A percentile compares a stretch with the other conserved stretches of the same genome.
Evolutionary conservation across 495 filamentous ascomycete species (phyloP).

Genomic region (Pseudomonodictys pantanalensis): DNA sequence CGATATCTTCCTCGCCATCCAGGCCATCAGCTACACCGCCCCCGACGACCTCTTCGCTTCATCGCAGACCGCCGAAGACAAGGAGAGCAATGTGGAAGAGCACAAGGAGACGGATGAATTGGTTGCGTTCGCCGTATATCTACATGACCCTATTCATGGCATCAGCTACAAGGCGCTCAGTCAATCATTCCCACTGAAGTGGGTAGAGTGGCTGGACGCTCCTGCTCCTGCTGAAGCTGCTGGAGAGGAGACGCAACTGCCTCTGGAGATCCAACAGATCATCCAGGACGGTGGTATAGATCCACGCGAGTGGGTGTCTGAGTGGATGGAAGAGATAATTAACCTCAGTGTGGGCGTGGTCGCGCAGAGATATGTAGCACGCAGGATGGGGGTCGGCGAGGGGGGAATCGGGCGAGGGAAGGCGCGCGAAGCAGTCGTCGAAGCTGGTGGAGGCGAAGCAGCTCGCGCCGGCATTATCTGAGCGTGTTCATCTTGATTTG

Average conservation of each 20-base stretch:
- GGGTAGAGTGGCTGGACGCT: slow-evolving; percentile 91
- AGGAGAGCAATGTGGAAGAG: slow-evolving; percentile 53
- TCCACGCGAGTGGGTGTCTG: slow-evolving; percentile 92
- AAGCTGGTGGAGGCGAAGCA: slow-evolving; percentile 76
- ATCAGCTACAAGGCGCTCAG: slow-evolving; percentile 83
- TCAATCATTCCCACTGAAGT: slow-evolving; percentile 78
- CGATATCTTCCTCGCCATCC: slow-evolving; percentile 92
- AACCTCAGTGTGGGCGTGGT: slow-evolving; percentile 75
- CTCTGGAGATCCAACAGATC: slow-evolving; percentile 83
- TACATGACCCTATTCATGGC: slow-evolving; percentile 88
- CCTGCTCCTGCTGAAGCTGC: slow-evolving; percentile 51
- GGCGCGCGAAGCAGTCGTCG: slow-evolving; percentile 67
- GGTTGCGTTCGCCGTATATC: slow-evolving; percentile 82
- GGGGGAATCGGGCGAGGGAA: slow-evolving; percentile 77
- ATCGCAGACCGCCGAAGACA: slow-evolving; percentile 45
- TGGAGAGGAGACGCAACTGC: slow-evolving; percentile 49
- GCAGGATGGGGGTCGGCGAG: slow-evolving; percentile 93
- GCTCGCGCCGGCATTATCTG: slow-evolving; percentile 57
- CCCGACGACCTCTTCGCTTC: slow-evolving; percentile 68
- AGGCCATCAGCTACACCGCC: slow-evolving; percentile 67
- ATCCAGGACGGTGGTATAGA: slow-evolving; percentile 86
- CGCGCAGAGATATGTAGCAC: slow-evolving; percentile 93
- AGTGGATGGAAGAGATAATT: slow-evolving; percentile 94
- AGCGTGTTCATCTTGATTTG: background rate
- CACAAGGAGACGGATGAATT: slow-evolving; percentile 53